These are phyloP conservation scores for Mycena vulgaris DNA, from an alignment of 768 basidiomycete genomes.

Conservation along the genomic window DNA sequence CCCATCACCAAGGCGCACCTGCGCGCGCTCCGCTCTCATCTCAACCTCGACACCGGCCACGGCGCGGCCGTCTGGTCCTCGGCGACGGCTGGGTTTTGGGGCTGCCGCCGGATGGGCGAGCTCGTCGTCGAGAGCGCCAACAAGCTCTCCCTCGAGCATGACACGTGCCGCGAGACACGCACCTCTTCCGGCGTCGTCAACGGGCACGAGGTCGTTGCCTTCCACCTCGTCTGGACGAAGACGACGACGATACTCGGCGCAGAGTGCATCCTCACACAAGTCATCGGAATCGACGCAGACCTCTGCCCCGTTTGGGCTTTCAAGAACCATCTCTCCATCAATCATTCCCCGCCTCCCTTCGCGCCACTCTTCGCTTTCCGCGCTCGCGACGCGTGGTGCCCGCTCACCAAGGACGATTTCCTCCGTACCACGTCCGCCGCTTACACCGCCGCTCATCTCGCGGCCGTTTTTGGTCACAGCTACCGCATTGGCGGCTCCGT, in stretches of 20 bases:
- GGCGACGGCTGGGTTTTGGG: background rate
- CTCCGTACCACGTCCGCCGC: background rate
- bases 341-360: background rate
- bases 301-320: conserved; percentile 1
- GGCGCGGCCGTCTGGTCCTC: background rate
- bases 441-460: background rate
- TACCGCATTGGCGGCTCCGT: too few species aligned
- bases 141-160: background rate
- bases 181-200: background rate
- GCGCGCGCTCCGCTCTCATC: background rate
- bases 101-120: too few species aligned
- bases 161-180: background rate
- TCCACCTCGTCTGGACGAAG: too few species aligned
- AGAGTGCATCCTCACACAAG: too few species aligned
- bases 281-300: too few species aligned
- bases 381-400: background rate
- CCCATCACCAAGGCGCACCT: too few species aligned
- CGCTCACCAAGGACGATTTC: background rate
- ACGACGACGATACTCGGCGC: too few species aligned
- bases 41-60: background rate
- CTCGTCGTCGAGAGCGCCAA: background rate
- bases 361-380: conserved; percentile 5
- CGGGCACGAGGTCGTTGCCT: background rate
- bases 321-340: background rate
- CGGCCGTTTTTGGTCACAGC: too few species aligned